Conservation (phyloP, 768 basidiomycete genomes). For the Suillus discolor region DNA sequence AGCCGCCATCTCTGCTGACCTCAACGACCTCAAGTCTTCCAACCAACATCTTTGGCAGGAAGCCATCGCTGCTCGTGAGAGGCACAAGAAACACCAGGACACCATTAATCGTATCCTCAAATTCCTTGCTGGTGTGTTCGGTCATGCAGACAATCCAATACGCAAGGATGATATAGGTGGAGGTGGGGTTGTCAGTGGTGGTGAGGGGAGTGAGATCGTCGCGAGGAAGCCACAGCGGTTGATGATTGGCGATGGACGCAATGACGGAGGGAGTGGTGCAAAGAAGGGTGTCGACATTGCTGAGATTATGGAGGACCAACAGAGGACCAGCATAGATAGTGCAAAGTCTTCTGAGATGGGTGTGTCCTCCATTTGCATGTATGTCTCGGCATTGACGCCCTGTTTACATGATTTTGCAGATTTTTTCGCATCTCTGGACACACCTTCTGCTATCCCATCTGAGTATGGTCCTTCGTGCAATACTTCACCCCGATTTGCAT, state of each 20-base stretch:
- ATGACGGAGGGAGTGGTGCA: constrained; percentile 18
- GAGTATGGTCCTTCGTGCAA: constrained; percentile 25
- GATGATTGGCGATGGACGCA: constrained; percentile 63
- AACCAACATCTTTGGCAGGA: constrained; percentile 96
- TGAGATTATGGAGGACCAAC: constrained; percentile 45
- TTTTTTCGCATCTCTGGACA: constrained; percentile 47
- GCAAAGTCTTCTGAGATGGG: constrained; percentile 19
- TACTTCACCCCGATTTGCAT: constrained; percentile 27
- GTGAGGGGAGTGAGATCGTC: constrained; percentile 25
- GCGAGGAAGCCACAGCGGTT: constrained; percentile 56
- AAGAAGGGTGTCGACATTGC: constrained; percentile 37
- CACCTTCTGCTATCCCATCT: constrained; percentile 43
- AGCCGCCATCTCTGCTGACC: constrained; percentile 84
- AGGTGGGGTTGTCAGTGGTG: constrained; percentile 36
- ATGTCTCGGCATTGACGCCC: constrained; percentile 9
- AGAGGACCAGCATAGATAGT: constrained; percentile 31
- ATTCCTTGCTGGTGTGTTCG: constrained; percentile 93
- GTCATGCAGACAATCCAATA: constrained; percentile 47
- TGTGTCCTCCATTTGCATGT: constrained; percentile 10
- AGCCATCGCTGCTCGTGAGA: constrained; percentile 71
- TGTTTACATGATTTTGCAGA: constrained; percentile 30
- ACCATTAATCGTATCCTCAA: constrained; percentile 95
- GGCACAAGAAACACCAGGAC: constrained; percentile 92
- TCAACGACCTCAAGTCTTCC: constrained; percentile 84
- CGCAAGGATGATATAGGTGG: constrained; percentile 34